phyloP scores from a whole-genome alignment of 768 basidiomycete genomes.

The Agaricus bisporus region DNA sequence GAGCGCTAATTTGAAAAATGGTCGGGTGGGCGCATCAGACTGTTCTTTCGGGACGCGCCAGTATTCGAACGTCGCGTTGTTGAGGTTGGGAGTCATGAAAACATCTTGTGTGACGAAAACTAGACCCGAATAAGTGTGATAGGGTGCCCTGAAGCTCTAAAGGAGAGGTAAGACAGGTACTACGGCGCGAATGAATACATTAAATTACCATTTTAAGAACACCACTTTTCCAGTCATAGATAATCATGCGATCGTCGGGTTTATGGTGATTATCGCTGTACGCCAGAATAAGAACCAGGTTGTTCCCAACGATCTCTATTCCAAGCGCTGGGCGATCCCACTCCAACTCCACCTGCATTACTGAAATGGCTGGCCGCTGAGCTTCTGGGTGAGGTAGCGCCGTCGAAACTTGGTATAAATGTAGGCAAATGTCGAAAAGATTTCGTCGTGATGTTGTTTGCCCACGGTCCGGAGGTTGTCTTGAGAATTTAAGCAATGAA shows the following conservation, averaged over 20 bases:
- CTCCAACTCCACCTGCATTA: conserved; percentile 18
- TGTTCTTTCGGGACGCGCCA: conserved; percentile 25
- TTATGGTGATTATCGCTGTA: conserved; percentile 13
- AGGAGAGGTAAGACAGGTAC: background rate
- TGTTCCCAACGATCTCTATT: conserved; percentile 40
- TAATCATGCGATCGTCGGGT: conserved; percentile 26
- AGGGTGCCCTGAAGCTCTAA: conserved; percentile 16
- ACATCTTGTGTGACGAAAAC: conserved; percentile 28
- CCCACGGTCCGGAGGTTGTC: background rate
- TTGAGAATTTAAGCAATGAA: background rate
- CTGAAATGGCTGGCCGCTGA: conserved; percentile 20
- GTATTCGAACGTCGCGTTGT: conserved; percentile 24
- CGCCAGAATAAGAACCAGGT: conserved; percentile 32
- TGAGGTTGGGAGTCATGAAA: conserved; percentile 28
- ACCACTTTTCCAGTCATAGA: conserved; percentile 40
- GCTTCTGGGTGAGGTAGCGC: conserved; percentile 30
- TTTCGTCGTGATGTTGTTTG: background rate
- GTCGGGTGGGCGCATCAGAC: conserved; percentile 12
- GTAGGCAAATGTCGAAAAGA: conserved; percentile 8
- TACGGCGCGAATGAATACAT: background rate
- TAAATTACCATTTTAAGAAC: conserved; percentile 27
- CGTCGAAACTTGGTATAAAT: conserved; percentile 26
- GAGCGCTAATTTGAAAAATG: conserved; percentile 21
- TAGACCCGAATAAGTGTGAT: conserved; percentile 23
- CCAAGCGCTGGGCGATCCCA: conserved; percentile 27